These are phyloP conservation scores for Globisporangium takayamanum DNA, from an alignment of 352 stramenopile genomes.

Conservation along the genomic window DNA sequence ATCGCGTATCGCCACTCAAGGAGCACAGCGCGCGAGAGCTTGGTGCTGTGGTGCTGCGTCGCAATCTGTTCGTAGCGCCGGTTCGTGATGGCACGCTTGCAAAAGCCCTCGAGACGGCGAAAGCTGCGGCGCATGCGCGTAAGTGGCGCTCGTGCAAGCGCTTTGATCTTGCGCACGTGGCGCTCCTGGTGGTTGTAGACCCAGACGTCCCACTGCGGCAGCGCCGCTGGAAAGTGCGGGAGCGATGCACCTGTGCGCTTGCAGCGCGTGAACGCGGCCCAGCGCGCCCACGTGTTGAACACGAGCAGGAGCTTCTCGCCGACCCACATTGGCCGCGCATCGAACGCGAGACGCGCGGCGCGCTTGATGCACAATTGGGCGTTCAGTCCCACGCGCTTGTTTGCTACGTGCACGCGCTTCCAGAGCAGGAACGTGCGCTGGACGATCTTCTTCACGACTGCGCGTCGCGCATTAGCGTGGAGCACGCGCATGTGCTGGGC, in stretches of 20 bases:
- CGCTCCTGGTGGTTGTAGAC: slow-evolving; percentile 72
- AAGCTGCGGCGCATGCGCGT: slow-evolving; percentile 48
- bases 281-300: slow-evolving; percentile 68
- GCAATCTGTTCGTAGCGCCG: slow-evolving; percentile 17
- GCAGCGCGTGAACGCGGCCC: slow-evolving; percentile 44
- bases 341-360: slow-evolving; percentile 53
- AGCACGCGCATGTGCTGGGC: slow-evolving; percentile 31
- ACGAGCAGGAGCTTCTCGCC: slow-evolving; percentile 53
- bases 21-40: slow-evolving; percentile 12
- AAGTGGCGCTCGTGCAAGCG: slow-evolving; percentile 37
- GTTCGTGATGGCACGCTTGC: slow-evolving; percentile 12
- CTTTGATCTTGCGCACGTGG: slow-evolving; percentile 67
- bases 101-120: slow-evolving; percentile 23
- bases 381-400: slow-evolving; percentile 46
- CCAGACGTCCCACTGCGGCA: slow-evolving; percentile 70
- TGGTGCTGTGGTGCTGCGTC: slow-evolving; percentile 11
- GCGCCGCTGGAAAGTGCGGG: slow-evolving; percentile 30
- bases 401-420: slow-evolving; percentile 42
- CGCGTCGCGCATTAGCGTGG: slow-evolving; percentile 35
- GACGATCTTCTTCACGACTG: slow-evolving; percentile 58
- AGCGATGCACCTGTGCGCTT: slow-evolving; percentile 40
- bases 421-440: slow-evolving; percentile 60
- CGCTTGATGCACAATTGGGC: slow-evolving; percentile 72
- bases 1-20: slow-evolving; percentile 46
- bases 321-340: slow-evolving; percentile 42